Evolutionary conservation across 2,329 filamentous ascomycete species (phyloP).

Genomic region (Fusarium illudens): DNA sequence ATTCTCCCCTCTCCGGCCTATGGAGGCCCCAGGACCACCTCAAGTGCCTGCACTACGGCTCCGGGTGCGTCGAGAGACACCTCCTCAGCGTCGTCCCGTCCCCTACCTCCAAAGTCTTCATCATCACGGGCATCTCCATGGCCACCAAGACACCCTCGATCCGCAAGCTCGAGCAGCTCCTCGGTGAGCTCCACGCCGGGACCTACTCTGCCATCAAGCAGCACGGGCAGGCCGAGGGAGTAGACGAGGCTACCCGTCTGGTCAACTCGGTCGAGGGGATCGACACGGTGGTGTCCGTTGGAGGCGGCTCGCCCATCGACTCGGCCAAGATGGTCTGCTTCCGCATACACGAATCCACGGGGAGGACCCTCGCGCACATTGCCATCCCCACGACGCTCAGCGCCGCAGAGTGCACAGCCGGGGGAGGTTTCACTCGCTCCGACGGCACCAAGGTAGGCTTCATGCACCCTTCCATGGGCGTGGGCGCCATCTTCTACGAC

Average conservation of each 20-base stretch:
- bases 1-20: slow-evolving; percentile 23
- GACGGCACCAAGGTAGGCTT: slow-evolving; percentile 35
- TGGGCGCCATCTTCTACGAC: slow-evolving; percentile 30
- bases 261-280: slow-evolving; percentile 1
- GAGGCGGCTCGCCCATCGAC: slow-evolving; percentile 22
- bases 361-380: slow-evolving; percentile 17
- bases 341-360: slow-evolving; percentile 38
- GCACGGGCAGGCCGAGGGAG: slow-evolving; percentile 25
- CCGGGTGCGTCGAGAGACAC: slow-evolving; percentile 30
- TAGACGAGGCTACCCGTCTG: slow-evolving; percentile 18
- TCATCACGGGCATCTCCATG: slow-evolving; percentile 27
- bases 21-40: slow-evolving; percentile 33
- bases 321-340: slow-evolving; percentile 33
- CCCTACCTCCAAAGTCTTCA: slow-evolving; percentile 27
- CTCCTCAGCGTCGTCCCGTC: slow-evolving; percentile 21
- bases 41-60: slow-evolving; percentile 30
- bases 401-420: slow-evolving; percentile 36
- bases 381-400: slow-evolving; percentile 32
- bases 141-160: slow-evolving; percentile 21
- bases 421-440: slow-evolving; percentile 38
- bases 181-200: slow-evolving; percentile 17
- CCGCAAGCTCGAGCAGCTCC: slow-evolving; percentile 13
- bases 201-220: slow-evolving; percentile 28
- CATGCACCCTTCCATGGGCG: slow-evolving; percentile 34
- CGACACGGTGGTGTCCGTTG: slow-evolving; percentile 30